Percentiles rank a stretch among this genome's conserved stretches.
These are phyloP conservation scores for Phylloporus rhodoxanthus DNA, from an alignment of 768 basidiomycete species.

Conservation along the genomic window DNA sequence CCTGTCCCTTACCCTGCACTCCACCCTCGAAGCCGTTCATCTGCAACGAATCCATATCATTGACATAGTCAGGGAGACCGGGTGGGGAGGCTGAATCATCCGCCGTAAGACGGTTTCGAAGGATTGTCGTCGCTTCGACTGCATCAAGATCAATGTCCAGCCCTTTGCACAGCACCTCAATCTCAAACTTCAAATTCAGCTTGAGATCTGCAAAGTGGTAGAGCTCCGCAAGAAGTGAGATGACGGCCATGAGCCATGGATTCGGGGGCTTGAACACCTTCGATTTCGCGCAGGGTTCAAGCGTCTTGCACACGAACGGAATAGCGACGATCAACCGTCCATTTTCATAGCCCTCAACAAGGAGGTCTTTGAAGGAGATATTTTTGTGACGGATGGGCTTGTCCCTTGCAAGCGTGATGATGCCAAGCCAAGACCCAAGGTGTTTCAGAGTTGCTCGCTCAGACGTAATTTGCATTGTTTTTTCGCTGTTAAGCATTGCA, in stretches of 20 bases:
- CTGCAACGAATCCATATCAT: slow-evolving; percentile 73
- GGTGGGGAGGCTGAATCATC: slow-evolving; percentile 44
- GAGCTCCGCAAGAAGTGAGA: slow-evolving; percentile 88
- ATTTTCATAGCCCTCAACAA: slow-evolving; percentile 91
- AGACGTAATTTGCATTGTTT: slow-evolving; percentile 75
- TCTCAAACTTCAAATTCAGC: slow-evolving; percentile 96
- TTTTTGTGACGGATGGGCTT: slow-evolving; percentile 90
- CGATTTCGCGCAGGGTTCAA: slow-evolving; percentile 86
- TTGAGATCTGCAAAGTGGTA: slow-evolving; percentile 96
- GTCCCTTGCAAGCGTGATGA: slow-evolving; percentile 88
- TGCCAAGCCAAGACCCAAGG: slow-evolving; percentile 90
- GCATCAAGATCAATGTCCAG: slow-evolving; percentile 82
- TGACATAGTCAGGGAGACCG: slow-evolving; percentile 70
- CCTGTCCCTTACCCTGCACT: slow-evolving; percentile 49
- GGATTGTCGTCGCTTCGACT: slow-evolving; percentile 75
- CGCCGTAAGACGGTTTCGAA: slow-evolving; percentile 72
- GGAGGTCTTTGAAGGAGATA: slow-evolving; percentile 94
- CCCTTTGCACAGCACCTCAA: slow-evolving; percentile 91
- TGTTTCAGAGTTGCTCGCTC: slow-evolving; percentile 90
- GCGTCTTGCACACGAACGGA: slow-evolving; percentile 95
- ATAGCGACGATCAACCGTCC: slow-evolving; percentile 90
- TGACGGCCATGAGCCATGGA: slow-evolving; percentile 96
- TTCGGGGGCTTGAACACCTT: slow-evolving; percentile 94
- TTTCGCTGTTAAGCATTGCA: slow-evolving; percentile 82
- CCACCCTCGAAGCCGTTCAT: slow-evolving; percentile 65